phyloP scores from a whole-genome alignment of 176 grass and related monocot species.

The Oryza officinalis region DNA sequence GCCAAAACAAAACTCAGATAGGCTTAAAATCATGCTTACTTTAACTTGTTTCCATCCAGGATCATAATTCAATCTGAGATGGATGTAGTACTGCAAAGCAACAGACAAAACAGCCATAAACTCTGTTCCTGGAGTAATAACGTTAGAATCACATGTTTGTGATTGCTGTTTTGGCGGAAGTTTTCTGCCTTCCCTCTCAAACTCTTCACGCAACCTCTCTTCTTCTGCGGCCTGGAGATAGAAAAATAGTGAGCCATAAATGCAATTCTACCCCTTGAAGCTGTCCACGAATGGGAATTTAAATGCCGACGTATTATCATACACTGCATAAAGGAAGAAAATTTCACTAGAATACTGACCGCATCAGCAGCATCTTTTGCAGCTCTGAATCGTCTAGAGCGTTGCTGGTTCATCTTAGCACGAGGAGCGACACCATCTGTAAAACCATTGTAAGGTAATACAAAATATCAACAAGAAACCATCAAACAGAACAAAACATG shows the following conservation, averaged over 20 bases:
- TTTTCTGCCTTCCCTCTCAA: constrained; percentile 95
- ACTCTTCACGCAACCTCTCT: constrained; percentile 86
- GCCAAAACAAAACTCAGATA: constrained; percentile 5
- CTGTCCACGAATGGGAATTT: not conserved
- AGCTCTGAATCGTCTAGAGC: constrained; percentile 95
- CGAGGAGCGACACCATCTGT: constrained; percentile 96
- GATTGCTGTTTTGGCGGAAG: constrained; percentile 90
- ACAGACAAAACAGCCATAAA: constrained; percentile 97
- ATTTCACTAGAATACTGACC: constrained; percentile 59
- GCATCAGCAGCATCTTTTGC: constrained; percentile 98
- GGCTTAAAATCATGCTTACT: constrained; percentile 51
- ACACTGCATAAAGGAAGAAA: constrained; percentile 20
- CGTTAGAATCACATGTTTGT: constrained; percentile 92
- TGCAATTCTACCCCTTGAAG: constrained; percentile 19
- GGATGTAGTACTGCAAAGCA: constrained; percentile 96
- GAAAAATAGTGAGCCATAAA: constrained; percentile 7
- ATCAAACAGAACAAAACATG: not conserved
- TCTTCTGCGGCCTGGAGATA: constrained; percentile 77
- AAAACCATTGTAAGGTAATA: constrained; percentile 21
- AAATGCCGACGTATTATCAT: not conserved
- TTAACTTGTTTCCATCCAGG: constrained; percentile 99
- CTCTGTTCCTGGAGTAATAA: constrained; percentile 96
- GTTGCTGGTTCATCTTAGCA: constrained; percentile 99
- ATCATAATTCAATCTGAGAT: constrained; percentile 95
- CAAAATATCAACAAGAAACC: constrained; percentile 23